Evolutionary conservation across 1,284 basidiomycete species (phyloP).

Genomic region (Peniophora sp.): DNA sequence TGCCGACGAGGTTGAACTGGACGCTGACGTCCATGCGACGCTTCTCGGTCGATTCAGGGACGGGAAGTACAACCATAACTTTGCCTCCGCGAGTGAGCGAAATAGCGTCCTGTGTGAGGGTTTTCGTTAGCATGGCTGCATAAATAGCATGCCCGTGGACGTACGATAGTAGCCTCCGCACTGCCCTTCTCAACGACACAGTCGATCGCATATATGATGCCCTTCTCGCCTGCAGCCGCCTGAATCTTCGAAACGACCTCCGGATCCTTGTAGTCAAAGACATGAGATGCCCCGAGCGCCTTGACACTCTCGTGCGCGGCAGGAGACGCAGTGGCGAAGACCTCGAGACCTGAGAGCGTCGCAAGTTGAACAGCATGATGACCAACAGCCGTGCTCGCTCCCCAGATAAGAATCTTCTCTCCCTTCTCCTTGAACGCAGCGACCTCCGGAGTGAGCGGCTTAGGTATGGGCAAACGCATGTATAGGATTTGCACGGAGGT

Average conservation of each 20-base stretch:
- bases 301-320: slow-evolving; percentile 17
- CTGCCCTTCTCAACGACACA: background rate
- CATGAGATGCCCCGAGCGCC: background rate
- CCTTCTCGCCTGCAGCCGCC: background rate
- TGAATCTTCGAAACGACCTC: background rate
- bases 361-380: slow-evolving; percentile 33
- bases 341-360: slow-evolving; percentile 21
- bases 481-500: slow-evolving; percentile 13
- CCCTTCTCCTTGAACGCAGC: background rate
- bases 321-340: slow-evolving; percentile 29
- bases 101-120: background rate
- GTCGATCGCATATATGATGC: background rate
- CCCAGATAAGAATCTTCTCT: slow-evolving; percentile 24
- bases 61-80: background rate
- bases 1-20: background rate
- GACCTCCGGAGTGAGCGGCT: slow-evolving; percentile 5
- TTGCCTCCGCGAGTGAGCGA: background rate
- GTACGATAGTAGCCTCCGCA: background rate
- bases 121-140: background rate
- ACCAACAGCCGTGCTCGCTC: slow-evolving; percentile 31
- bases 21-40: background rate
- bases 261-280: background rate
- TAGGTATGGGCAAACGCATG: slow-evolving; percentile 7
- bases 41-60: background rate
- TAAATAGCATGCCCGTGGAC: background rate